Percentiles rank a stretch among this genome's conserved stretches.
Conservation (phyloP, 140 eudicot species). For the Cichorium intybus region DNA sequence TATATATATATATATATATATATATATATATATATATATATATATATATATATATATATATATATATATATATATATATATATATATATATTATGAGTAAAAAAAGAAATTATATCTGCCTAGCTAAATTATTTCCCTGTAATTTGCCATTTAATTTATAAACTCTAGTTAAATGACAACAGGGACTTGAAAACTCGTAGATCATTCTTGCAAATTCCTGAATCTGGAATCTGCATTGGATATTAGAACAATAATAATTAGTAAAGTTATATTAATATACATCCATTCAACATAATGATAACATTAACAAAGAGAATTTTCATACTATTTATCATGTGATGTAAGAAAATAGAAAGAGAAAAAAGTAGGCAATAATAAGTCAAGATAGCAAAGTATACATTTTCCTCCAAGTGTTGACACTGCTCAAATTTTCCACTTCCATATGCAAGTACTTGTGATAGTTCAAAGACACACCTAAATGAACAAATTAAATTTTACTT, state of each 20-base stretch:
- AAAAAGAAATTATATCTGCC: too few relatives aligned
- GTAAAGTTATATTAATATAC: neutral
- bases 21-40: too few relatives aligned
- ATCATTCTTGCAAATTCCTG: slow-evolving; percentile 75
- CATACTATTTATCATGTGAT: too few relatives aligned
- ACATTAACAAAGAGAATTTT: neutral
- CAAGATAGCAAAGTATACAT: slow-evolving; percentile 40
- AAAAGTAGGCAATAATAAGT: neutral
- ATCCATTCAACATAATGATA: neutral
- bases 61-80: too few relatives aligned
- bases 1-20: too few relatives aligned
- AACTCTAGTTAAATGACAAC: neutral
- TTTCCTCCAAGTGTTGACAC: slow-evolving; percentile 79
- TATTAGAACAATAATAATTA: neutral
- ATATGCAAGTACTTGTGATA: slow-evolving; percentile 89
- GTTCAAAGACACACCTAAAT: slow-evolving; percentile 91
- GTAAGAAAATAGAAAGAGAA: neutral
- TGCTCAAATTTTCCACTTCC: slow-evolving; percentile 97
- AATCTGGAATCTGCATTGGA: slow-evolving; percentile 85
- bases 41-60: too few relatives aligned
- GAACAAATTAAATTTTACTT: too few relatives aligned
- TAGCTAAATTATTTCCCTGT: too few relatives aligned
- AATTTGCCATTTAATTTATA: too few relatives aligned
- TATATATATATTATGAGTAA: too few relatives aligned
- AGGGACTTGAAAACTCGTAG: neutral